phyloP scores from a whole-genome alignment of 2,329 filamentous ascomycete genomes.

The Xylaria sp. region DNA sequence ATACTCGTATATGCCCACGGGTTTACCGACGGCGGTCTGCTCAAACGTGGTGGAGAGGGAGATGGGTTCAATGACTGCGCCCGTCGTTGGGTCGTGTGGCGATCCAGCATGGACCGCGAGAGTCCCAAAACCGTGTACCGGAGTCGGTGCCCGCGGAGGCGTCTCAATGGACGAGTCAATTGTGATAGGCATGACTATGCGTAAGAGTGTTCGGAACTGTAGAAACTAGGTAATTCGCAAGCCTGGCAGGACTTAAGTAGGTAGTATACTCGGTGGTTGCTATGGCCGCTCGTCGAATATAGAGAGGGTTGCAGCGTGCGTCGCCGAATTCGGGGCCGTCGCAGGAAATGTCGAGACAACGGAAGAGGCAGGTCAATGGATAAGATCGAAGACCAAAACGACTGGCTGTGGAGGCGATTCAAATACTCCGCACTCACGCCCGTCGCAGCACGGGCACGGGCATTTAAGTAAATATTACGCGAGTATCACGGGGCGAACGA shows the following conservation, averaged over 20 bases:
- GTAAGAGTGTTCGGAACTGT: not conserved
- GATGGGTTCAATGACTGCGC: conserved; percentile 95
- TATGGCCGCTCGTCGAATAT: not conserved
- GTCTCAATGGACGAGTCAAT: conserved; percentile 64
- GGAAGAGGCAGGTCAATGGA: not conserved
- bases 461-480: conserved; percentile 21
- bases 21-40: conserved; percentile 86
- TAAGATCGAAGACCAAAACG: not conserved
- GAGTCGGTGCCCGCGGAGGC: conserved; percentile 73
- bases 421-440: conserved; percentile 1
- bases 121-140: conserved; percentile 84
- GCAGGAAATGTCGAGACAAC: not conserved
- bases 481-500: not conserved
- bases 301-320: not conserved
- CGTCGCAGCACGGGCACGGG: no score
- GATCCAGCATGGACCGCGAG: conserved; percentile 93
- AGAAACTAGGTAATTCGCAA: not conserved
- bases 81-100: conserved; percentile 87
- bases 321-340: not conserved
- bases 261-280: not conserved
- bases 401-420: not conserved
- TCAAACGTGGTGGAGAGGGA: conserved; percentile 96
- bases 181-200: conserved; percentile 35
- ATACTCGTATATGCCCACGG: conserved; percentile 91
- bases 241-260: not conserved